These are phyloP conservation scores for Diutina sp. DNA, from an alignment of 1,139 yeast genomes.

Conservation along the genomic window DNA sequence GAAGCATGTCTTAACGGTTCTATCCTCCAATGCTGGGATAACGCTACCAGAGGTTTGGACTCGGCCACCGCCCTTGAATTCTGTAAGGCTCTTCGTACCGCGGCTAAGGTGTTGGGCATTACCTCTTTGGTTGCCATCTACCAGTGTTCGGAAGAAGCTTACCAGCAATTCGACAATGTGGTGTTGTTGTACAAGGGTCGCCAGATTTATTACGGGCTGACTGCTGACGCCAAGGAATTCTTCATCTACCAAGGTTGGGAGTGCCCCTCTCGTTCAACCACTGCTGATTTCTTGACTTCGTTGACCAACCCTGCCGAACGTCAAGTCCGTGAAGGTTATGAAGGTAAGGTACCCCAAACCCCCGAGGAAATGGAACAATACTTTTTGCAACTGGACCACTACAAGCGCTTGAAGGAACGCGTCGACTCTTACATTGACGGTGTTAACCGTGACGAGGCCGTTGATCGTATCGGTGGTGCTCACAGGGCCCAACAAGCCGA, in stretches of 20 bases:
- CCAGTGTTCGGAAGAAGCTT: slow-evolving; percentile 18
- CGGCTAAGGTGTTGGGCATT: slow-evolving; percentile 13
- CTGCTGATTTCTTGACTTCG: slow-evolving; percentile 70
- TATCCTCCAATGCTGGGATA: slow-evolving; percentile 44
- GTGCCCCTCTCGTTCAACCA: slow-evolving; percentile 41
- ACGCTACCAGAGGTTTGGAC: slow-evolving; percentile 50
- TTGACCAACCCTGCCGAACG: slow-evolving; percentile 67
- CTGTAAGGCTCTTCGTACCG: slow-evolving; percentile 15
- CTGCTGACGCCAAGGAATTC: slow-evolving; percentile 11
- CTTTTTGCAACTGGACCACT: slow-evolving; percentile 54
- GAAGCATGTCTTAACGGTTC: slow-evolving; percentile 27
- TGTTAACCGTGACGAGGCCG: background rate
- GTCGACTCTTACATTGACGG: slow-evolving; percentile 14
- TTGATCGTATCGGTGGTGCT: slow-evolving; percentile 5
- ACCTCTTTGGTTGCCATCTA: slow-evolving; percentile 17
- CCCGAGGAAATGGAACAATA: slow-evolving; percentile 53
- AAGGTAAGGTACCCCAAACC: slow-evolving; percentile 51
- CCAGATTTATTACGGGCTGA: slow-evolving; percentile 14
- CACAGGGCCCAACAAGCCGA: background rate
- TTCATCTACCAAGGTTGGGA: slow-evolving; percentile 15
- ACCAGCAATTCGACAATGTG: slow-evolving; percentile 15
- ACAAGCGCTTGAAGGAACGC: slow-evolving; percentile 22
- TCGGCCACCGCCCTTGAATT: slow-evolving; percentile 38
- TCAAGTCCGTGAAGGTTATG: slow-evolving; percentile 39
- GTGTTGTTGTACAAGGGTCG: slow-evolving; percentile 15